Percentiles rank a stretch among this genome's conserved stretches.
Conservation (phyloP, 1,284 basidiomycete genomes). For the Cryptococcus sp. region DNA sequence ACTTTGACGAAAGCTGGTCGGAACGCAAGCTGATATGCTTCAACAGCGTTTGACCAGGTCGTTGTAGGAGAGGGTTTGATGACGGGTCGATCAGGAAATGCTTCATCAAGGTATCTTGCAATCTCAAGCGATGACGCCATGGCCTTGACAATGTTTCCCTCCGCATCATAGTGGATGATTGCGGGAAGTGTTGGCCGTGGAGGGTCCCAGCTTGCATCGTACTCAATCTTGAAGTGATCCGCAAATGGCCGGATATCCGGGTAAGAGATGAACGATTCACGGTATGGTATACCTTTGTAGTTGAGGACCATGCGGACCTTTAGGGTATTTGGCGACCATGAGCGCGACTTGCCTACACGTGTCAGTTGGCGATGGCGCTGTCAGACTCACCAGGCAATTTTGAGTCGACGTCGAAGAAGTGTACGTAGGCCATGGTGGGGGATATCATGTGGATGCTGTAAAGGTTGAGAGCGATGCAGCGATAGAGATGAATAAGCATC, state of each 20-base stretch:
- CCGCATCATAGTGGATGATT: not conserved
- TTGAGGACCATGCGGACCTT: constrained; percentile 4
- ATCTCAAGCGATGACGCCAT: not conserved
- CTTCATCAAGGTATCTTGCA: constrained; percentile 1
- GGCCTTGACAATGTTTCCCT: not conserved
- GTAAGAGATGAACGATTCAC: constrained; percentile 1
- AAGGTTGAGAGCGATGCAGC: no score
- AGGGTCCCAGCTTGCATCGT: not conserved
- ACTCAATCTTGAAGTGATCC: not conserved
- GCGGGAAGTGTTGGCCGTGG: not conserved
- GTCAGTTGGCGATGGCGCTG: not conserved
- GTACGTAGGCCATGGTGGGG: not conserved
- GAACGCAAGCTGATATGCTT: not conserved
- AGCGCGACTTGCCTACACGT: not conserved
- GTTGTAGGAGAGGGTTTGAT: not conserved
- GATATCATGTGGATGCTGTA: no score
- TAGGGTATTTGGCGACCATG: constrained; percentile 4
- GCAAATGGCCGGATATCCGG: not conserved
- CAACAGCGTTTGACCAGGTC: not conserved
- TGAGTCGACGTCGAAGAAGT: constrained; percentile 3
- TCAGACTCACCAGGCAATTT: not conserved
- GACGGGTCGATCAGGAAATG: not conserved
- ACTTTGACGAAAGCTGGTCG: not conserved
- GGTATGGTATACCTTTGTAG: constrained; percentile 1
- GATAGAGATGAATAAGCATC: no score